Evolutionary conservation across 352 stramenopile species (phyloP).

Genomic region (Globisporangium paroecandrum): DNA sequence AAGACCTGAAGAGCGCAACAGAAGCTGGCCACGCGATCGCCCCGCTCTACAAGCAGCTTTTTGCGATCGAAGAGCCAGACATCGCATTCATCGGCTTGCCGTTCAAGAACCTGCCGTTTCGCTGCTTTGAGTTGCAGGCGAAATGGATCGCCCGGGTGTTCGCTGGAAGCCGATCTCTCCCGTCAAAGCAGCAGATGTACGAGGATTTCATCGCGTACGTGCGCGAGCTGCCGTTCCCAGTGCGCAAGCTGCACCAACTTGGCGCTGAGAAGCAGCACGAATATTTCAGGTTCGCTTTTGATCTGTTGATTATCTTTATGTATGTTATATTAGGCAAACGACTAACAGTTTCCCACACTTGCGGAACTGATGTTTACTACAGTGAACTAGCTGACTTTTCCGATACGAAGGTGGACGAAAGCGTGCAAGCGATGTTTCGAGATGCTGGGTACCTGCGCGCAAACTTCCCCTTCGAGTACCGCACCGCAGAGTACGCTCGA

Average conservation of each 20-base stretch:
- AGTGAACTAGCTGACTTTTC: conserved; percentile 41
- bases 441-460: conserved; percentile 52
- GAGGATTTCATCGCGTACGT: conserved; percentile 50
- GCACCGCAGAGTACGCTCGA: conserved; percentile 49
- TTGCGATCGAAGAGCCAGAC: conserved; percentile 73
- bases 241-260: conserved; percentile 72
- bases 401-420: conserved; percentile 32
- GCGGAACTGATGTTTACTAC: conserved; percentile 7
- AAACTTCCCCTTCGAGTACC: conserved; percentile 63
- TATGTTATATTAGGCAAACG: not conserved
- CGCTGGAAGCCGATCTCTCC: conserved; percentile 29
- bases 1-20: conserved; percentile 34
- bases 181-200: conserved; percentile 71
- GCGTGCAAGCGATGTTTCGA: conserved; percentile 66
- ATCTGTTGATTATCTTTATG: not conserved
- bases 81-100: conserved; percentile 68
- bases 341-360: not conserved
- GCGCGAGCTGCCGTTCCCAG: conserved; percentile 30
- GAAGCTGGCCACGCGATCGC: conserved; percentile 37
- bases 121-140: conserved; percentile 76
- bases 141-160: conserved; percentile 71
- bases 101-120: conserved; percentile 77
- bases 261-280: conserved; percentile 39
- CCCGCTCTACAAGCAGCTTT: conserved; percentile 74
- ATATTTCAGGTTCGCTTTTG: conserved; percentile 44